Evolutionary conservation across 2,329 filamentous ascomycete genomes (phyloP).

Genomic region (Incumbomyces delicatus): DNA sequence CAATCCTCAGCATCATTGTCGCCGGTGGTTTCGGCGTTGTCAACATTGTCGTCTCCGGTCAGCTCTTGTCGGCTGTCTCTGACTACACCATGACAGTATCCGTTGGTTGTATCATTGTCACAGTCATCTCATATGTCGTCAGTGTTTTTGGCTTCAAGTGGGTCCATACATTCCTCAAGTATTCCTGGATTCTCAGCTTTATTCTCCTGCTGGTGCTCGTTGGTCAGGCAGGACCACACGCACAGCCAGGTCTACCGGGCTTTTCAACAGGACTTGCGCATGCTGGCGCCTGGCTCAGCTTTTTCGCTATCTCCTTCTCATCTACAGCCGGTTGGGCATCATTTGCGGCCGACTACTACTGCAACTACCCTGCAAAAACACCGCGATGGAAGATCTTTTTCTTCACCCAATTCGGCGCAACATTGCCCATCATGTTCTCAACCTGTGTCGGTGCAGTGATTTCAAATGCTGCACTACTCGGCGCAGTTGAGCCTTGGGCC

Average conservation of each 20-base stretch:
- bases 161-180: slow-evolving; percentile 25
- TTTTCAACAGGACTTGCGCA: slow-evolving; percentile 24
- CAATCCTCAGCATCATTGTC: slow-evolving; percentile 23
- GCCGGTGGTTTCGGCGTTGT: slow-evolving; percentile 25
- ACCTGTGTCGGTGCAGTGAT: slow-evolving; percentile 36
- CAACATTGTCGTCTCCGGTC: slow-evolving; percentile 26
- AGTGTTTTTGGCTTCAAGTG: slow-evolving; percentile 24
- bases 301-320: slow-evolving; percentile 19
- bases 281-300: slow-evolving; percentile 23
- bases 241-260: slow-evolving; percentile 29
- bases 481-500: slow-evolving; percentile 24
- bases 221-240: slow-evolving; percentile 36
- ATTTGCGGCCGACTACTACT: slow-evolving; percentile 21
- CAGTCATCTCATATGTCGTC: slow-evolving; percentile 23
- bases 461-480: slow-evolving; percentile 30
- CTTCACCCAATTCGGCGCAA: slow-evolving; percentile 14
- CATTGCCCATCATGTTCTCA: slow-evolving; percentile 26
- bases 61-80: slow-evolving; percentile 27
- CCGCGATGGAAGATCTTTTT: slow-evolving; percentile 17
- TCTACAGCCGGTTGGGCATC: slow-evolving; percentile 18
- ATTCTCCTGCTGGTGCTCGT: slow-evolving; percentile 37
- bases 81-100: slow-evolving; percentile 24
- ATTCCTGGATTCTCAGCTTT: slow-evolving; percentile 24
- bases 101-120: slow-evolving; percentile 26
- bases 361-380: slow-evolving; percentile 19